These are phyloP conservation scores for Austroboletus niveus DNA, from an alignment of 1,284 basidiomycete genomes.

Conservation along the genomic window DNA sequence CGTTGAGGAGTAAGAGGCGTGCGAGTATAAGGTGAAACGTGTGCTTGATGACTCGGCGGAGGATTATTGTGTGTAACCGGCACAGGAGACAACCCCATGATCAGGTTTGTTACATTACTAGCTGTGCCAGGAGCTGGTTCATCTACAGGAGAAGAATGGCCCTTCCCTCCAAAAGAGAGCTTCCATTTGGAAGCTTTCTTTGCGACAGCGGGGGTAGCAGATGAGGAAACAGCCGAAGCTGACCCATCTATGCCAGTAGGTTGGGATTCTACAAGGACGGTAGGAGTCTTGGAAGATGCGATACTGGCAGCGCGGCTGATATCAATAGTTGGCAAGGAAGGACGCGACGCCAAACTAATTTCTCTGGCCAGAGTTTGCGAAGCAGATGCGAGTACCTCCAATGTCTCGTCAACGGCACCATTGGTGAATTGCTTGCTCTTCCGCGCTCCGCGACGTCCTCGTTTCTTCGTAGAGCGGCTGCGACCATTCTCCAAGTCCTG, in stretches of 20 bases:
- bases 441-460: constrained; percentile 76
- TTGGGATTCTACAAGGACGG: constrained; percentile 9
- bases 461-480: constrained; percentile 63
- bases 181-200: constrained; percentile 85
- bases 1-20: constrained; percentile 35
- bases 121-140: constrained; percentile 50
- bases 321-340: constrained; percentile 24
- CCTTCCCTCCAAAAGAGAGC: constrained; percentile 58
- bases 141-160: constrained; percentile 49
- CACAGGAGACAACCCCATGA: constrained; percentile 51
- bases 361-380: constrained; percentile 83
- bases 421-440: constrained; percentile 49
- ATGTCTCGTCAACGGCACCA: constrained; percentile 45
- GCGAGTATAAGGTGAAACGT: constrained; percentile 26
- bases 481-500: constrained; percentile 38
- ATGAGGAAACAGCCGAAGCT: constrained; percentile 6
- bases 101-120: constrained; percentile 64
- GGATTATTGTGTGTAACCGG: constrained; percentile 16
- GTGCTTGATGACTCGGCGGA: constrained; percentile 21
- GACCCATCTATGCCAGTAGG: constrained; percentile 4
- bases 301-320: constrained; percentile 25
- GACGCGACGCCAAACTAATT: constrained; percentile 57
- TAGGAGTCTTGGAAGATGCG: constrained; percentile 21
- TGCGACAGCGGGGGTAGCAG: constrained; percentile 14
- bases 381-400: constrained; percentile 73